Evolutionary conservation across 2,329 filamentous ascomycete genomes (phyloP).

Genomic region (Aspergillus sp.): DNA sequence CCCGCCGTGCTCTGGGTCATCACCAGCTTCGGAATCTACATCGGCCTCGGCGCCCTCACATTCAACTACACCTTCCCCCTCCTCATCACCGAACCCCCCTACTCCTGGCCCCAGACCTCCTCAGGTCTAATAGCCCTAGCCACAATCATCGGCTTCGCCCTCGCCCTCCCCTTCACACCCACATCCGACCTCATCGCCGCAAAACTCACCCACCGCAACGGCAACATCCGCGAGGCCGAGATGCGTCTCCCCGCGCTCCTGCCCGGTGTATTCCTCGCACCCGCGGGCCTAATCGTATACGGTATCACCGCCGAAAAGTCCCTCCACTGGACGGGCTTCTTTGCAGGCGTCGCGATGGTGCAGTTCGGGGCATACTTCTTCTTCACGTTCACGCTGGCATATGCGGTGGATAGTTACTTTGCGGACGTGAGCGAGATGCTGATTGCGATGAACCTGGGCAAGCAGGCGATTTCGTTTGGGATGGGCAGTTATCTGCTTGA

Average conservation of each 20-base stretch:
- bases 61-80: slow-evolving; percentile 54
- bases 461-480: slow-evolving; percentile 57
- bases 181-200: slow-evolving; percentile 41
- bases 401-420: slow-evolving; percentile 60
- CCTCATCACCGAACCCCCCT: slow-evolving; percentile 46
- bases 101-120: slow-evolving; percentile 48
- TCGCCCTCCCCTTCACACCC: slow-evolving; percentile 48
- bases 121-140: slow-evolving; percentile 49
- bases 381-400: slow-evolving; percentile 60
- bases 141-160: slow-evolving; percentile 34
- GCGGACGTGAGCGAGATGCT: slow-evolving; percentile 63
- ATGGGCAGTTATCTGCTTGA: slow-evolving; percentile 52
- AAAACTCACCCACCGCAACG: slow-evolving; percentile 38
- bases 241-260: slow-evolving; percentile 32
- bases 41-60: slow-evolving; percentile 50
- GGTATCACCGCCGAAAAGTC: slow-evolving; percentile 31
- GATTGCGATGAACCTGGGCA: slow-evolving; percentile 59
- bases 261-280: slow-evolving; percentile 29
- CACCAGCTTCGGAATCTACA: slow-evolving; percentile 51
- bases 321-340: slow-evolving; percentile 45
- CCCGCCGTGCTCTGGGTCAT: slow-evolving; percentile 53
- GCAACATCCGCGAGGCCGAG: slow-evolving; percentile 42
- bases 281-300: slow-evolving; percentile 33
- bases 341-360: slow-evolving; percentile 50
- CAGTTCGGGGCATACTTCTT: slow-evolving; percentile 56